phyloP scores from a whole-genome alignment of 139 green algal species.

The Chlorella vulgaris region DNA sequence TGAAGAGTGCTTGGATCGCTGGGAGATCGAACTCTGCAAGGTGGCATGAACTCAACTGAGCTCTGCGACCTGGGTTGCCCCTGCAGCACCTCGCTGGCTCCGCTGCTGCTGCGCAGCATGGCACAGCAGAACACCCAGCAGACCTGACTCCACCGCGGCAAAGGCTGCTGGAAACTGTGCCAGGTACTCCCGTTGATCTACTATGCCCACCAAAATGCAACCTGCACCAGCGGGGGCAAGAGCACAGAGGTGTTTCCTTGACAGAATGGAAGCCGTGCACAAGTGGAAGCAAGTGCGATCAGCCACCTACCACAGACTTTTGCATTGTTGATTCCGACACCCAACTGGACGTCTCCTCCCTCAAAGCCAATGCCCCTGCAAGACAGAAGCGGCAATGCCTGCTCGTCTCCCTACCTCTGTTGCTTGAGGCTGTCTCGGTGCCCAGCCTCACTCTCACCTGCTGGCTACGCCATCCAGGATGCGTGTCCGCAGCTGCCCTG shows the following conservation, averaged over 20 bases:
- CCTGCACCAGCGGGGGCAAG: background rate
- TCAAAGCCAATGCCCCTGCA: too few relatives aligned
- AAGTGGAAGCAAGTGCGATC: background rate
- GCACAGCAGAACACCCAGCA: background rate
- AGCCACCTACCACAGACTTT: constrained; percentile 43
- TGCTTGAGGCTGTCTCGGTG: too few relatives aligned
- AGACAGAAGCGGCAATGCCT: too few relatives aligned
- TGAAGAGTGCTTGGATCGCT: constrained; percentile 37
- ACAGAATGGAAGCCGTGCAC: too few relatives aligned
- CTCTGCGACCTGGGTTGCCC: too few relatives aligned
- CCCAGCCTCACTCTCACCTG: background rate
- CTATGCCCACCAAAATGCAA: constrained; percentile 39
- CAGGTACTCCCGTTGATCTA: constrained; percentile 38
- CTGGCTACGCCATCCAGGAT: background rate
- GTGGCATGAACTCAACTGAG: too few relatives aligned
- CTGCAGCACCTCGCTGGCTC: too few relatives aligned
- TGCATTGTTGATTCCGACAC: constrained; percentile 42
- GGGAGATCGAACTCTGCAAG: constrained; percentile 38
- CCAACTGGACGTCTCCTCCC: constrained; percentile 29
- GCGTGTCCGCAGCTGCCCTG: background rate
- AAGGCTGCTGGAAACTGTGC: constrained; percentile 28
- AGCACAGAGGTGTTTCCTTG: too few relatives aligned
- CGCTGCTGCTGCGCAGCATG: too few relatives aligned
- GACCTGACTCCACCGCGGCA: constrained; percentile 22
- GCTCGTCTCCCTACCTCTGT: too few relatives aligned